Percentiles rank a stretch among this genome's conserved stretches.
Conservation (phyloP, 768 basidiomycete genomes). For the Agrocybe praecox region DNA sequence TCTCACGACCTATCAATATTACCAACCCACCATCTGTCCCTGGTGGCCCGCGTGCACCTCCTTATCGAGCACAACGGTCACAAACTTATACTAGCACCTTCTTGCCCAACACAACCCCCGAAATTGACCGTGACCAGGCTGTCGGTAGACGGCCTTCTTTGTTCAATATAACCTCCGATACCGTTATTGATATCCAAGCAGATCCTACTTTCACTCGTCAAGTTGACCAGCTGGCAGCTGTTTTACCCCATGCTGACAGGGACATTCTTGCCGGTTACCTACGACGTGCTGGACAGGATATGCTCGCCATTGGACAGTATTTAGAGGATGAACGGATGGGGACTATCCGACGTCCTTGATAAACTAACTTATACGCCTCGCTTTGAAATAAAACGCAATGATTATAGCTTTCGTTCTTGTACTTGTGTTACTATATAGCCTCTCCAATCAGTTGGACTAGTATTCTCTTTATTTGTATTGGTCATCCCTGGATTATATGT, state of each 20-base stretch:
- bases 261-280: conserved; percentile 71
- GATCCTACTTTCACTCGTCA: conserved; percentile 64
- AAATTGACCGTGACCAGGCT: conserved; percentile 27
- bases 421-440: background rate
- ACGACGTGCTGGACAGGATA: conserved; percentile 74
- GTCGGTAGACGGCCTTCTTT: conserved; percentile 42
- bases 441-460: conserved; percentile 1
- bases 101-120: conserved; percentile 30
- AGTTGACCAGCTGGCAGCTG: conserved; percentile 69
- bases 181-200: conserved; percentile 36
- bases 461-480: conserved; percentile 4
- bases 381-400: conserved; percentile 1
- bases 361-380: conserved; percentile 19
- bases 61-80: conserved; percentile 62
- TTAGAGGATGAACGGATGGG: conserved; percentile 85
- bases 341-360: conserved; percentile 39
- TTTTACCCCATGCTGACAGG: conserved; percentile 75
- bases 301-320: conserved; percentile 85
- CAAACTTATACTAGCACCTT: conserved; percentile 59
- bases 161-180: conserved; percentile 29
- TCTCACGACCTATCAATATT: conserved; percentile 34
- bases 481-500: background rate
- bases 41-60: conserved; percentile 74
- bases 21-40: conserved; percentile 56
- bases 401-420: conserved; percentile 17